Base-by-base conservation (phyloP, 495 filamentous ascomycete genomes). In the Podospora conica region DNA sequence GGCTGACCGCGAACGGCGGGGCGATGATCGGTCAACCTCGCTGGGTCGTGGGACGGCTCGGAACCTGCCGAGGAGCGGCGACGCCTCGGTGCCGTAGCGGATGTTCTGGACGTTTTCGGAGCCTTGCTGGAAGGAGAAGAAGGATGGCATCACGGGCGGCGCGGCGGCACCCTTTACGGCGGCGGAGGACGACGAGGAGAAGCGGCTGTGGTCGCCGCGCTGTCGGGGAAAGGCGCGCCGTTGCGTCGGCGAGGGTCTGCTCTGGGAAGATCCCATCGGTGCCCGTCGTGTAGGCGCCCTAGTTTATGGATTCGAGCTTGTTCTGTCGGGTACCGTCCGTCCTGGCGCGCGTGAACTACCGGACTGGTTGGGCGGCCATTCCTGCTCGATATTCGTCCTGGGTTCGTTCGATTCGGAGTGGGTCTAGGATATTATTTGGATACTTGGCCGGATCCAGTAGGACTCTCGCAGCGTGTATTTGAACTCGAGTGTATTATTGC, bases 61-160 rank as follows among this genome's bases (percentile, higher is more conserved):
- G 72, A 85, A 88, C 25, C 86, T 82, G 58, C 86, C 86, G 0
- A 87, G 81, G 24, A 88, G 71, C 3, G 85, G 84, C 40, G 83
- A 81, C 9, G 81, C 71, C 71, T 80, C 78, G 61, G 75, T 69
- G 28, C 67, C 71, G 65, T 72, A 76, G 25, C 72, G 75, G 61
- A 69, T 71, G 62, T 78, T 78, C 62, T 74, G 77, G 33, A 76
- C 79, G 57, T 76, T 78, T 73, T 85, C 84, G 66, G 77, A 80
- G 65, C 85, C 86, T 65, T 84, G 85, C 65, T 86, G 83, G 71
- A 88, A 88, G 71, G 80, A 79, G 76, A 88, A 87, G 79, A 88
- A 86, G 31, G 80, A 76, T 60, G 84, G 84, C 82, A 86, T 64
- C 22, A 65, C 21, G 1, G 72, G 54, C 11, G 68, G 28, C 5